Percentiles rank a stretch among this genome's conserved stretches.
phyloP scores from a whole-genome alignment of 208 protist genomes.

The Trypanosoma conorhini region DNA sequence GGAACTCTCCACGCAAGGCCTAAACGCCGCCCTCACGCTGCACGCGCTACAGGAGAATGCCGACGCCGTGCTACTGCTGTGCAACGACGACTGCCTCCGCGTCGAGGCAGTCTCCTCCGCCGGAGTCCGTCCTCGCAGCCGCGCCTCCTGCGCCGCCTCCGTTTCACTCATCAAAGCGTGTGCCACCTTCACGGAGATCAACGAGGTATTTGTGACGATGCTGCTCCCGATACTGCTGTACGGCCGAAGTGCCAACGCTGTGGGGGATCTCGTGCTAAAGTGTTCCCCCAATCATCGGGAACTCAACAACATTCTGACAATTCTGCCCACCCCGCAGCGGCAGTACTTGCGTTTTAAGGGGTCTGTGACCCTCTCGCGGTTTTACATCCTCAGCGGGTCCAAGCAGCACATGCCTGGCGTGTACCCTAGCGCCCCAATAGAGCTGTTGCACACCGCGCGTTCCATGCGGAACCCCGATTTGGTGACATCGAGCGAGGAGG shows the following conservation, averaged over 20 bases:
- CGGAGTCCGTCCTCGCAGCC: not conserved
- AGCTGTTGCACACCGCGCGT: conserved; percentile 40
- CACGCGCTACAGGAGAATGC: conserved; percentile 50
- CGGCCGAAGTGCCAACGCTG: conserved; percentile 29
- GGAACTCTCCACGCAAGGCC: conserved; percentile 74
- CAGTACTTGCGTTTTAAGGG: conserved; percentile 57
- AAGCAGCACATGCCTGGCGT: conserved; percentile 67
- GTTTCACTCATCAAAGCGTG: conserved; percentile 44
- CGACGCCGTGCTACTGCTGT: conserved; percentile 74
- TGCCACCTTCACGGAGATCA: conserved; percentile 78
- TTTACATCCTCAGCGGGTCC: conserved; percentile 49
- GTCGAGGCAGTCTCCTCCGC: not conserved
- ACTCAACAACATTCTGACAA: conserved; percentile 62
- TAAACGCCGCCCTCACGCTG: conserved; percentile 80
- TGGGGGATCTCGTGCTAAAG: conserved; percentile 43
- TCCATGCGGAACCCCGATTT: conserved; percentile 25
- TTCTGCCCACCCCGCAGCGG: conserved; percentile 74
- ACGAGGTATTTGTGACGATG: conserved; percentile 76
- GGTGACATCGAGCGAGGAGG: conserved; percentile 13
- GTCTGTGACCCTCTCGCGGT: conserved; percentile 47
- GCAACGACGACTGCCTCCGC: conserved; percentile 69
- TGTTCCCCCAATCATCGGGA: conserved; percentile 37
- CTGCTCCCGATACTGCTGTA: conserved; percentile 75
- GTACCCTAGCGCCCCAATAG: conserved; percentile 44
- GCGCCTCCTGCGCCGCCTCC: not conserved